Evolutionary conservation across 2,329 filamentous ascomycete genomes (phyloP).

Genomic region (Curvularia sp.): DNA sequence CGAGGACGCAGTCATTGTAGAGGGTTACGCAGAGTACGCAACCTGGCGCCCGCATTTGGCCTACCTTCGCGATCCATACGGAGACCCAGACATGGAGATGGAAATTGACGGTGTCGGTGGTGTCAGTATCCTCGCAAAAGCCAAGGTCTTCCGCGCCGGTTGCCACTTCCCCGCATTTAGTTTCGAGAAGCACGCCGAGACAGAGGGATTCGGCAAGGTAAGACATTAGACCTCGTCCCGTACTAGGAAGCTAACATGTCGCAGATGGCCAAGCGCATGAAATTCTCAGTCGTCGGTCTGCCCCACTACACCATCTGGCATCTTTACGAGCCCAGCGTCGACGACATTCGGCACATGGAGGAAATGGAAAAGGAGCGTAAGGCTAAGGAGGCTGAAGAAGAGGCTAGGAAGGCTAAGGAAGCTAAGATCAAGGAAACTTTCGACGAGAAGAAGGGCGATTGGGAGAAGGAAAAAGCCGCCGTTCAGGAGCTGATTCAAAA

Average conservation of each 20-base stretch:
- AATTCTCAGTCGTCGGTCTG: conserved; percentile 91
- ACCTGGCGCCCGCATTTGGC: conserved; percentile 98
- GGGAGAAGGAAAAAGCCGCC: conserved; percentile 87
- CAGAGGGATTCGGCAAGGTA: conserved; percentile 98
- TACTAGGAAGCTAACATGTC: conserved; percentile 33
- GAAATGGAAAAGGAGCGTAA: conserved; percentile 93
- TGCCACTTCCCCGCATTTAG: conserved; percentile 98
- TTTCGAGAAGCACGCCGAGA: conserved; percentile 98
- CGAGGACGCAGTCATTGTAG: conserved; percentile 97
- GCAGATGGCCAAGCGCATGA: conserved; percentile 96
- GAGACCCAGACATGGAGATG: conserved; percentile 99
- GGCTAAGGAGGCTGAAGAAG: conserved; percentile 80
- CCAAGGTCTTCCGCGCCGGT: conserved; percentile 90
- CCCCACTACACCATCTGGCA: conserved; percentile 99
- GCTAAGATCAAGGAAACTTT: conserved; percentile 85
- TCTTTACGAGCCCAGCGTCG: conserved; percentile 97
- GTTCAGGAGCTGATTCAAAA: conserved; percentile 73
- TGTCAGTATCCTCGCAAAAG: conserved; percentile 96
- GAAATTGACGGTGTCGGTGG: conserved; percentile 97
- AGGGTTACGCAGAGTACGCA: conserved; percentile 98
- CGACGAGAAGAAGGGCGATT: conserved; percentile 76
- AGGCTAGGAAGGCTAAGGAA: conserved; percentile 72
- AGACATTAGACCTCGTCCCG: conserved; percentile 23
- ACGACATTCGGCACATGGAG: conserved; percentile 97
- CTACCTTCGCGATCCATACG: conserved; percentile 94